phyloP scores from a whole-genome alignment of 2,329 filamentous ascomycete genomes.

The Trichoderma sp. region DNA sequence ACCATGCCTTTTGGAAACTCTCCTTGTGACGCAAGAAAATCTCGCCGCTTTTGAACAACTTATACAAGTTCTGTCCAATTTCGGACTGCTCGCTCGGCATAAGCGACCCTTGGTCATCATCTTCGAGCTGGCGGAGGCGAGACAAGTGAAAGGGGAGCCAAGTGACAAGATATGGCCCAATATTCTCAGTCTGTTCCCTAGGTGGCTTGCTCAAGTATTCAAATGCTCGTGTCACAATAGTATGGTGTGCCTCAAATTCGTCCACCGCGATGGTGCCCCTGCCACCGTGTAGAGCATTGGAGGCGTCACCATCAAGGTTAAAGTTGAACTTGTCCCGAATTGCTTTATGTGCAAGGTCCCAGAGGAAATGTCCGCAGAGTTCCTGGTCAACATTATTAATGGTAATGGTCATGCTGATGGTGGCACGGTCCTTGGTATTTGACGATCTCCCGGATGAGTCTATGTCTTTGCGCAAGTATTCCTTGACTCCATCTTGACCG shows the following conservation, averaged over 20 bases:
- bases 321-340: constrained; percentile 3
- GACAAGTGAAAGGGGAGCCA: not conserved
- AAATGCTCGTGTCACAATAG: not conserved
- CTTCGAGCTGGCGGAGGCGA: not conserved
- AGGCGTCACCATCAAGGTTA: not conserved
- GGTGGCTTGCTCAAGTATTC: not conserved
- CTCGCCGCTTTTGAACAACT: not conserved
- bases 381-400: constrained; percentile 2
- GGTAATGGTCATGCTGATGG: not conserved
- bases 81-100: not conserved
- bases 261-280: not conserved
- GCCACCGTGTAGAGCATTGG: not conserved
- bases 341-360: not conserved
- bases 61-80: not conserved
- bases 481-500: not conserved
- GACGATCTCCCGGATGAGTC: not conserved
- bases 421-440: not conserved
- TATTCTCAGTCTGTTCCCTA: not conserved
- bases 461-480: not conserved
- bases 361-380: not conserved
- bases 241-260: not conserved
- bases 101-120: not conserved
- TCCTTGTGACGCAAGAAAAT: not conserved
- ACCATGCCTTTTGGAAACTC: not conserved
- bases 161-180: not conserved